phyloP scores from a whole-genome alignment of 805 yeast species.

The Saccharomycopsis olivae region DNA sequence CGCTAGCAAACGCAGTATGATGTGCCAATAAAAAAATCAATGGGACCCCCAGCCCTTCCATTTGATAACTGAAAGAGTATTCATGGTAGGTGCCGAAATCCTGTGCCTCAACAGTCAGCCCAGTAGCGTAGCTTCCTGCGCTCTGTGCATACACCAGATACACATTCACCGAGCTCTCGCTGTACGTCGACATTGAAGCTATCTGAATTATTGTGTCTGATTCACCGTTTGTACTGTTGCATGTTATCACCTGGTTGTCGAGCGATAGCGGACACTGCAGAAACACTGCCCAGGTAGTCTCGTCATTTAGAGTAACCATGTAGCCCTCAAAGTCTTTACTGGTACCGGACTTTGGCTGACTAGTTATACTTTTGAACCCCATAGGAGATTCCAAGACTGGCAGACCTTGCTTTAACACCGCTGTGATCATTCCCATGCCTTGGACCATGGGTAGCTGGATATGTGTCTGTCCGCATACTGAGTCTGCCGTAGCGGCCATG shows the following conservation, averaged over 20 bases:
- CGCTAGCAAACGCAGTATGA: slow-evolving; percentile 30
- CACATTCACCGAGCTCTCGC: neutral
- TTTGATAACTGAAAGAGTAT: slow-evolving; percentile 37
- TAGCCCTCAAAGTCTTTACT: too few relatives aligned
- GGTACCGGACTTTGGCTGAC: too few relatives aligned
- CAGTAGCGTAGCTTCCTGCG: slow-evolving; percentile 56
- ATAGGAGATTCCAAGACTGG: too few relatives aligned
- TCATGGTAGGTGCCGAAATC: too few relatives aligned
- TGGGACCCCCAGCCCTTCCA: slow-evolving; percentile 38
- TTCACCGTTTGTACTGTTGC: too few relatives aligned
- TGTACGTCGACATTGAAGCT: slow-evolving; percentile 32
- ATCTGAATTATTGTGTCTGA: slow-evolving; percentile 40
- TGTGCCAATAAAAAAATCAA: slow-evolving; percentile 44
- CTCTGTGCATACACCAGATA: slow-evolving; percentile 38
- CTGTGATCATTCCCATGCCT: slow-evolving; percentile 51
- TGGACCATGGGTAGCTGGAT: slow-evolving; percentile 43
- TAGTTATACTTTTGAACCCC: too few relatives aligned
- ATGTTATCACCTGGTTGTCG: too few relatives aligned
- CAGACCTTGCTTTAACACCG: too few relatives aligned
- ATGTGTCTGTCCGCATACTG: too few relatives aligned
- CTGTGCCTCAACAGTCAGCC: slow-evolving; percentile 39
- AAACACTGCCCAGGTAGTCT: too few relatives aligned
- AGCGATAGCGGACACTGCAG: too few relatives aligned
- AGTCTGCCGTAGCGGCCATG: neutral
- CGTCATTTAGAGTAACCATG: too few relatives aligned